phyloP scores from a whole-genome alignment of 148 eudicot species.

The Heliosperma pusillum region DNA sequence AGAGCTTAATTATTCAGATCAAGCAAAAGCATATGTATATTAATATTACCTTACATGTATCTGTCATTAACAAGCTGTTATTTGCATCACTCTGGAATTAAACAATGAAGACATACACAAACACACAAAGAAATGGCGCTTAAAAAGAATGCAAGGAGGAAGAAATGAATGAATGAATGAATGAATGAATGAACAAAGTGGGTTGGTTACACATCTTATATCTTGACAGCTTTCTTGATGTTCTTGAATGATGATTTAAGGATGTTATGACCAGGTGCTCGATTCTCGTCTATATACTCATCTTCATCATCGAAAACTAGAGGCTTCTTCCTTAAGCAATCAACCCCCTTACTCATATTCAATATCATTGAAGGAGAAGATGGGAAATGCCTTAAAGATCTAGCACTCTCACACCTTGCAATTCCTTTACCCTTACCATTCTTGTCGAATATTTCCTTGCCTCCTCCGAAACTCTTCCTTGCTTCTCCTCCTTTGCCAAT shows the following conservation, averaged over 20 bases:
- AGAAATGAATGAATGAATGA: slow-evolving; percentile 3
- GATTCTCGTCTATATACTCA: slow-evolving; percentile 30
- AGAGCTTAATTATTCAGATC: background rate
- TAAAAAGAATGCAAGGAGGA: slow-evolving; percentile 20
- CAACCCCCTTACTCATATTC: slow-evolving; percentile 82
- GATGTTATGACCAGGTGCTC: slow-evolving; percentile 31
- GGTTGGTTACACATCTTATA: slow-evolving; percentile 23
- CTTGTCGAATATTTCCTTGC: background rate
- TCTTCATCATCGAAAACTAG: slow-evolving; percentile 58
- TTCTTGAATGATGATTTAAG: slow-evolving; percentile 59
- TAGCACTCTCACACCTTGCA: slow-evolving; percentile 65
- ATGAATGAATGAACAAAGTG: background rate
- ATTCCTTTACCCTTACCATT: slow-evolving; percentile 44
- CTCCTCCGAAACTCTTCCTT: slow-evolving; percentile 40
- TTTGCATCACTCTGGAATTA: slow-evolving; percentile 27
- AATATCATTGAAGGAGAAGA: slow-evolving; percentile 81
- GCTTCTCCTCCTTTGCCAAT: slow-evolving; percentile 14
- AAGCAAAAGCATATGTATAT: background rate
- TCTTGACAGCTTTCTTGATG: slow-evolving; percentile 66
- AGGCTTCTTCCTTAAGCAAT: slow-evolving; percentile 80
- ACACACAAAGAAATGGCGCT: slow-evolving; percentile 27
- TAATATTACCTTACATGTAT: slow-evolving; percentile 16
- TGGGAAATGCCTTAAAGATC: slow-evolving; percentile 65
- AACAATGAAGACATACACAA: slow-evolving; percentile 14
- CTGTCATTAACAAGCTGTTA: slow-evolving; percentile 46